Conservation (phyloP, 1,284 basidiomycete genomes). For the Omphalotus olearius region DNA sequence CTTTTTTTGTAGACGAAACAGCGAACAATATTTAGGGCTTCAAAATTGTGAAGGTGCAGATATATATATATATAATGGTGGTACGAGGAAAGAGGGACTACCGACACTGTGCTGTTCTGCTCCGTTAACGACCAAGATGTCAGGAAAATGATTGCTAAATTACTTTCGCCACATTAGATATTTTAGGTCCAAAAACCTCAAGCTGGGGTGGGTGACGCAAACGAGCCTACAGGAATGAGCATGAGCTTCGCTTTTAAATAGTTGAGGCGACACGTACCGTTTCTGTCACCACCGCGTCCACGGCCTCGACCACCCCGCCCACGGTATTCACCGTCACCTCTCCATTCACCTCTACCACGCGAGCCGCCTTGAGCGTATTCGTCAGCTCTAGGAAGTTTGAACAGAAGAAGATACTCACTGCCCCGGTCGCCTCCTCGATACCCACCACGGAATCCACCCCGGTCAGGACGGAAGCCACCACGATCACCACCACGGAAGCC, state of each 20-base stretch:
- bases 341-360: constrained; percentile 27
- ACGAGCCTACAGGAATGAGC: not conserved
- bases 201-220: not conserved
- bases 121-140: no score
- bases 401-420: not conserved
- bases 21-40: no score
- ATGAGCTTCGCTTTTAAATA: not conserved
- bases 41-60: no score
- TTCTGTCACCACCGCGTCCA: constrained; percentile 24
- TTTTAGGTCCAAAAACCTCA: not conserved
- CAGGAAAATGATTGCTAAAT: no score
- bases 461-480: constrained; percentile 28
- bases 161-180: no score
- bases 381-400: not conserved
- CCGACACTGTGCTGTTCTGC: not conserved
- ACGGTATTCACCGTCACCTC: constrained; percentile 28
- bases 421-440: constrained; percentile 18
- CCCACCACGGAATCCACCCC: constrained; percentile 24
- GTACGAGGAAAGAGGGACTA: not conserved
- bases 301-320: constrained; percentile 28
- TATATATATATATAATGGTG: not conserved
- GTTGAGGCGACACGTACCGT: constrained; percentile 17
- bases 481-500: constrained; percentile 35
- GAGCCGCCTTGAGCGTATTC: constrained; percentile 1
- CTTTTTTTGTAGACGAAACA: no score